Evolutionary conservation across 768 basidiomycete genomes (phyloP), one percentile per base, ranked within the genome.

Genomic region (Lentinula guzmanii): DNA sequence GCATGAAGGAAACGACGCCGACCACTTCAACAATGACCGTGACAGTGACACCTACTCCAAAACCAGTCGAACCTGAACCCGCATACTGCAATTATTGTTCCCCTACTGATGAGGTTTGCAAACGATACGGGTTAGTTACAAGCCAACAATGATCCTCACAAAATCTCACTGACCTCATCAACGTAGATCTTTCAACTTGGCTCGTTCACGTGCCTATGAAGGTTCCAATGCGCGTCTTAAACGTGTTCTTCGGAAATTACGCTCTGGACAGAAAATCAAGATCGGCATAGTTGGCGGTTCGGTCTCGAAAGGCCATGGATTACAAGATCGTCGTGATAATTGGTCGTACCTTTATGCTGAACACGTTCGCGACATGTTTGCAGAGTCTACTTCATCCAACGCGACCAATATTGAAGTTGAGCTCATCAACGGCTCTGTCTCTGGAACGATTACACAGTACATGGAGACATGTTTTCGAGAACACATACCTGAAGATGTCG

Each of bases 151-250:
- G 3, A 3, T 0, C 28, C 3, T 28, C 28, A 28, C 28, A 28
- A 28, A 28, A 0, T n/a, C 1, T 48, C 5, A 43, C 24, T 43
- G 9, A 11, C 28, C 33, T 18, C 16, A 13, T 31, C 28, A 1
- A 8, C 11, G 10, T 11, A 56, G 55, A 21, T 41, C 55, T 13
- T 56, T 42, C 24, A 56, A 56, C 10, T 13, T 56, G 0, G 55
- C 55, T n/a, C 55, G 55, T 56, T 56, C 55, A 5, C 55, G 55
- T 2, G 55, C 55, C 11, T 56, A 56, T 24, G 55, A 56, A 56
- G 55, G 55, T 9, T 39, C 55, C 3, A 56, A 56, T 41, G 55
- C 55, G 2, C 55, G 39, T 11, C 42, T 43, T 4, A 56, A 56
- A 33, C 55, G 55, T 6, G 55, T 56, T 28, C 15, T 56, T 1